Percentiles rank a stretch among this genome's conserved stretches.
Conservation (phyloP, 768 basidiomycete genomes). For the Boletus sensibilis region DNA sequence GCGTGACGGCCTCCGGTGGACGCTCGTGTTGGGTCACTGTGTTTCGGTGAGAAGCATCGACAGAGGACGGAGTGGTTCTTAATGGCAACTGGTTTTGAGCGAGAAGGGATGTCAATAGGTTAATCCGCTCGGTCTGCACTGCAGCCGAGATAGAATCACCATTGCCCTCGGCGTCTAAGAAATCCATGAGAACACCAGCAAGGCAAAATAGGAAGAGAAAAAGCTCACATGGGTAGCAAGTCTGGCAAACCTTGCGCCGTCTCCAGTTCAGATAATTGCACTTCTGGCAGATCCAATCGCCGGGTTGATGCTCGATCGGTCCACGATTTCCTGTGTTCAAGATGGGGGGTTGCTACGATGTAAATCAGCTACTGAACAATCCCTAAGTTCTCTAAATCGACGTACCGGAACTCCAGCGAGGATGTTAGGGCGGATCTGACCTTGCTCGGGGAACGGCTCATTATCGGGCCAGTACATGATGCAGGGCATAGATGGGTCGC, state of each 20-base stretch:
- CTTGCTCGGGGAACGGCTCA: slow-evolving; percentile 76
- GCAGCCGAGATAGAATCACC: slow-evolving; percentile 84
- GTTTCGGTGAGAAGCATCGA: slow-evolving; percentile 38
- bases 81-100: slow-evolving; percentile 48
- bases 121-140: slow-evolving; percentile 83
- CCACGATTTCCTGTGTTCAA: slow-evolving; percentile 87
- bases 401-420: slow-evolving; percentile 56
- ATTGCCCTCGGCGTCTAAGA: slow-evolving; percentile 79
- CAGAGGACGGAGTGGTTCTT: slow-evolving; percentile 14
- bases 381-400: not conserved
- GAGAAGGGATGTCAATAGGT: slow-evolving; percentile 72
- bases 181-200: slow-evolving; percentile 10
- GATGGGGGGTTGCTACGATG: slow-evolving; percentile 72
- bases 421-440: slow-evolving; percentile 67
- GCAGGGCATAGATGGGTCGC: slow-evolving; percentile 68
- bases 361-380: slow-evolving; percentile 1
- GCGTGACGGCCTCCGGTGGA: slow-evolving; percentile 39
- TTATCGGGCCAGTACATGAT: slow-evolving; percentile 93
- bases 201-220: slow-evolving; percentile 9
- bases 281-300: slow-evolving; percentile 80
- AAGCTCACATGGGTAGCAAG: slow-evolving; percentile 75
- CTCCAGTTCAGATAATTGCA: slow-evolving; percentile 91
- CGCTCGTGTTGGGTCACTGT: slow-evolving; percentile 45
- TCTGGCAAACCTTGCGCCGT: slow-evolving; percentile 85
- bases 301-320: slow-evolving; percentile 83